phyloP scores from a whole-genome alignment of 208 protist species.

The Blechomonas ayalai region DNA sequence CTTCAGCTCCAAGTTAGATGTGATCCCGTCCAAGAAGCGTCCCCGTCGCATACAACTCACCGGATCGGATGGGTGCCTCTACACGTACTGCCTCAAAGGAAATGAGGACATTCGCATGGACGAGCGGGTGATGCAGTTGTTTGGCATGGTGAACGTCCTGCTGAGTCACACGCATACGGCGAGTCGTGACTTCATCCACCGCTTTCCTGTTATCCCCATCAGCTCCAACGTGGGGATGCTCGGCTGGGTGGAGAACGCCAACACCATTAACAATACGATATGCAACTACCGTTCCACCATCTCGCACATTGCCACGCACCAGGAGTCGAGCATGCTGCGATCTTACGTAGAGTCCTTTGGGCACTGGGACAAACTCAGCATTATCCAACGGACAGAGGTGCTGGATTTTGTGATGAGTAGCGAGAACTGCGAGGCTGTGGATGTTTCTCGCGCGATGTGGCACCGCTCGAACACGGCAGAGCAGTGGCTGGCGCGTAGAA shows the following conservation, averaged over 20 bases:
- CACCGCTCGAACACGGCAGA: constrained; percentile 95
- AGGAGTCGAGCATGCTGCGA: constrained; percentile 71
- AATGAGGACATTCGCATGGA: constrained; percentile 99
- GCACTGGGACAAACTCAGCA: constrained; percentile 82
- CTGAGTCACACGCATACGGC: constrained; percentile 88
- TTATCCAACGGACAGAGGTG: constrained; percentile 95
- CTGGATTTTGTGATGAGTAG: constrained; percentile 98
- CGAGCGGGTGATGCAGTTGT: constrained; percentile 99
- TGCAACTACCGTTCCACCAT: constrained; percentile 94
- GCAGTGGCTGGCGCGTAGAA: constrained; percentile 98
- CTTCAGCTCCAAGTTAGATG: constrained; percentile 92
- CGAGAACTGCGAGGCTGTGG: constrained; percentile 80
- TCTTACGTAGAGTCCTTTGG: constrained; percentile 87
- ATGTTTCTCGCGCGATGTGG: constrained; percentile 93
- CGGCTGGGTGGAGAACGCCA: constrained; percentile 97
- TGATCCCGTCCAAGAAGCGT: constrained; percentile 99
- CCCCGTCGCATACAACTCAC: constrained; percentile 96
- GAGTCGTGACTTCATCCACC: constrained; percentile 84
- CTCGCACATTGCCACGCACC: constrained; percentile 80
- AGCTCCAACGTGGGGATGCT: constrained; percentile 98
- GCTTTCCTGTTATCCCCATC: constrained; percentile 99
- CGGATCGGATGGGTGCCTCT: constrained; percentile 94
- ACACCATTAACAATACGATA: constrained; percentile 98
- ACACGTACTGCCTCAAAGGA: constrained; percentile 98
- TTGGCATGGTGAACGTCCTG: constrained; percentile 99